Percentiles rank a stretch among this genome's conserved stretches.
phyloP scores from a whole-genome alignment of 257 asterid genomes.

The Plectranthus barbatus region DNA sequence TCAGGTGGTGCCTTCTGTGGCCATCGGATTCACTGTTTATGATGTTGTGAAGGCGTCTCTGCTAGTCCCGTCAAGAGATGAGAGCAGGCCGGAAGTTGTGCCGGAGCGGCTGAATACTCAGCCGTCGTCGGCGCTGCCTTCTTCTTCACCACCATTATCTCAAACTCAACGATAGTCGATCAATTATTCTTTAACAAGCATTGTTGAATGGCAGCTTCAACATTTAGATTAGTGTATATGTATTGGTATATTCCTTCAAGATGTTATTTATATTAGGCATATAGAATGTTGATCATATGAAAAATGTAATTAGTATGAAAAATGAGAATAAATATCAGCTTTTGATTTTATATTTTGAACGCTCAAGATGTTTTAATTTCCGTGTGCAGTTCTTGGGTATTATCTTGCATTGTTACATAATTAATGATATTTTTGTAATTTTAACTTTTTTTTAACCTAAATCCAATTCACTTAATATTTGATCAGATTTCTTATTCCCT shows the following conservation, averaged over 20 bases:
- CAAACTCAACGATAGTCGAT: conserved; percentile 19
- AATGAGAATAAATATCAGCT: too few relatives aligned
- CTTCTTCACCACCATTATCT: conserved; percentile 33
- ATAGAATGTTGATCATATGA: too few relatives aligned
- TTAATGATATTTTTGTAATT: too few relatives aligned
- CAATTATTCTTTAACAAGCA: conserved; percentile 14
- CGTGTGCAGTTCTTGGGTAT: too few relatives aligned
- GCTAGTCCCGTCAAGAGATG: conserved; percentile 78
- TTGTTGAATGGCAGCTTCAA: background rate
- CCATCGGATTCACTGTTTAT: conserved; percentile 85
- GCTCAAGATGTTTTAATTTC: too few relatives aligned
- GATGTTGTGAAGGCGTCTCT: conserved; percentile 72
- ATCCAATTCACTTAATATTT: too few relatives aligned
- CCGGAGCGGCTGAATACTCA: conserved; percentile 22
- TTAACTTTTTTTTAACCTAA: too few relatives aligned
- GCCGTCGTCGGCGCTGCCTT: conserved; percentile 29
- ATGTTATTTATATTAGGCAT: background rate
- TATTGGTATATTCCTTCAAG: background rate
- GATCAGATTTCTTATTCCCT: too few relatives aligned
- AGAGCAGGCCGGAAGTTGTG: conserved; percentile 30
- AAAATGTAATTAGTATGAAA: too few relatives aligned
- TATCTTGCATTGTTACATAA: too few relatives aligned
- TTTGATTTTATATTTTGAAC: too few relatives aligned
- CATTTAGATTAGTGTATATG: background rate
- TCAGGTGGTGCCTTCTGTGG: conserved; percentile 95